phyloP scores from a whole-genome alignment of 305 asterid species.

The Fraxinus baroniana region DNA sequence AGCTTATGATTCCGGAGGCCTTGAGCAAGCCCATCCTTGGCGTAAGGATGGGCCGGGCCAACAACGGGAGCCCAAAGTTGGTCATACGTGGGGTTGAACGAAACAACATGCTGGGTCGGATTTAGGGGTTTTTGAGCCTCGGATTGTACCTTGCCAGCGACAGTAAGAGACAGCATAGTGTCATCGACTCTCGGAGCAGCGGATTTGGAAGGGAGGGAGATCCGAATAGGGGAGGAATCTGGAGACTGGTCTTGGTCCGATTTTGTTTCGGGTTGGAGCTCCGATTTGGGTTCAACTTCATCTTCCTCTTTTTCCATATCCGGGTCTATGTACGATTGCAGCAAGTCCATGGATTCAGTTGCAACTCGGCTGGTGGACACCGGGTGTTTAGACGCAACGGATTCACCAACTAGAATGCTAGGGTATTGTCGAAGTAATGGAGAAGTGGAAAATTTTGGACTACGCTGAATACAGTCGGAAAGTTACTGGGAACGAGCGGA shows the following conservation, averaged over 20 bases:
- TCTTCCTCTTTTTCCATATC: slow-evolving; percentile 23
- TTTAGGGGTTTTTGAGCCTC: slow-evolving; percentile 65
- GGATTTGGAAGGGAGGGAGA: slow-evolving; percentile 68
- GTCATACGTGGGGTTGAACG: slow-evolving; percentile 88
- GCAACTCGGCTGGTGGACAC: neutral
- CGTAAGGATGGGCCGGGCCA: slow-evolving; percentile 96
- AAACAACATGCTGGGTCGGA: slow-evolving; percentile 85
- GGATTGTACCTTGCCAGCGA: slow-evolving; percentile 51
- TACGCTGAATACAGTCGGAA: neutral
- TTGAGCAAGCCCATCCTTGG: slow-evolving; percentile 93
- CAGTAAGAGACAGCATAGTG: slow-evolving; percentile 86
- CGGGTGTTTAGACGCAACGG: neutral
- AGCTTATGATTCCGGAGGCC: slow-evolving; percentile 95
- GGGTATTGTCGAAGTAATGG: neutral
- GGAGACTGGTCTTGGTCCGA: slow-evolving; percentile 48
- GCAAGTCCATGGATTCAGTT: slow-evolving; percentile 41
- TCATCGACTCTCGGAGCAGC: slow-evolving; percentile 93
- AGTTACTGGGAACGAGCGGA: neutral
- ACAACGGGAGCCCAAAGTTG: slow-evolving; percentile 94
- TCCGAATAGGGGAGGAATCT: slow-evolving; percentile 69
- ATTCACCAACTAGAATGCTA: neutral
- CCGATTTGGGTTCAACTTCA: neutral
- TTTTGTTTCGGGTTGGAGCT: neutral
- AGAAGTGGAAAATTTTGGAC: neutral
- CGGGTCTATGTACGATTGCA: slow-evolving; percentile 42